These are phyloP conservation scores for Aspergillus kassunensis DNA, from an alignment of 495 filamentous ascomycete species.

Conservation along the genomic window DNA sequence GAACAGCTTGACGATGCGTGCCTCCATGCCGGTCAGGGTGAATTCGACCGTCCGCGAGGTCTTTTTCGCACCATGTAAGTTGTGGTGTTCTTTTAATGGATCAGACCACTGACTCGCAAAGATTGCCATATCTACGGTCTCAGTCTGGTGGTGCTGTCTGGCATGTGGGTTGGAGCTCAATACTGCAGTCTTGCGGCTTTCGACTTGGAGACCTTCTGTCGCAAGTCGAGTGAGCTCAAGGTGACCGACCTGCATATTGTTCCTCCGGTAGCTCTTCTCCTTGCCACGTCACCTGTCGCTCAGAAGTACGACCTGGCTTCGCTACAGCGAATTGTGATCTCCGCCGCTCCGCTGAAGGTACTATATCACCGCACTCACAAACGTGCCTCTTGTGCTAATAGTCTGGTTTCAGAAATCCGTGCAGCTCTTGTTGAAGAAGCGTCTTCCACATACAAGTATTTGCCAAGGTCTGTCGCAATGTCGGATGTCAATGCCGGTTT, in stretches of 20 bases:
- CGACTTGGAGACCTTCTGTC: conserved; percentile 3
- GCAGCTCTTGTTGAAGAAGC: conserved; percentile 1
- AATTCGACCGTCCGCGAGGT: conserved; percentile 3
- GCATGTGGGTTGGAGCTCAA: conserved; percentile 1
- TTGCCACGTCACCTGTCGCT: not conserved
- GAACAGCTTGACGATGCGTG: conserved; percentile 1
- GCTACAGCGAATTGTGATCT: conserved; percentile 2
- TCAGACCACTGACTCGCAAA: not conserved
- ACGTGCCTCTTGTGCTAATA: too few relatives aligned
- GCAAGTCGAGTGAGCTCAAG: conserved; percentile 1
- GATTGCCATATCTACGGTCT: conserved; percentile 6
- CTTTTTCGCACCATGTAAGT: conserved; percentile 6
- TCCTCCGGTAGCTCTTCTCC: conserved; percentile 1
- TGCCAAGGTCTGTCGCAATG: not conserved
- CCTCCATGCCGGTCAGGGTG: not conserved
- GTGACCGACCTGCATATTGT: conserved; percentile 6
- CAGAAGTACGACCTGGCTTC: not conserved
- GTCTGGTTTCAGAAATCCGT: not conserved
- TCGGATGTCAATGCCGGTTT: not conserved
- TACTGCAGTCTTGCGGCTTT: not conserved
- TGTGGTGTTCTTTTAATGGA: not conserved
- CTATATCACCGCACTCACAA: not conserved
- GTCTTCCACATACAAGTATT: not conserved
- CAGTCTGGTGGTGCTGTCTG: not conserved
- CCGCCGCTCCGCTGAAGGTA: conserved; percentile 3